These are phyloP conservation scores for Candida xyloterini DNA, from an alignment of 805 yeast genomes.

Conservation along the genomic window DNA sequence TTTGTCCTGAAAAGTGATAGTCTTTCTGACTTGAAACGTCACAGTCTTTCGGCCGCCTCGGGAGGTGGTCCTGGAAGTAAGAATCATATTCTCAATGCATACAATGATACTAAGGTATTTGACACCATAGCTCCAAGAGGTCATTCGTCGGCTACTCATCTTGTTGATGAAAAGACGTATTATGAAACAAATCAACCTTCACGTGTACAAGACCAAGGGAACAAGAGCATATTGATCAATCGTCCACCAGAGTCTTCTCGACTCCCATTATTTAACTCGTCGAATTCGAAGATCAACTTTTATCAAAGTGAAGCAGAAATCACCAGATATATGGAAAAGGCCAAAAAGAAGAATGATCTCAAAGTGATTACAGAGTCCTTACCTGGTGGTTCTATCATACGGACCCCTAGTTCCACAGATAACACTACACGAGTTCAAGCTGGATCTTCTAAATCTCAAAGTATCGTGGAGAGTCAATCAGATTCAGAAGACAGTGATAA, in stretches of 20 bases:
- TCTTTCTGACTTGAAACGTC: constrained; percentile 20
- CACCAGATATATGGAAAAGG: constrained; percentile 13
- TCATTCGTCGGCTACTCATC: constrained; percentile 11
- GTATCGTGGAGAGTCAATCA: neutral
- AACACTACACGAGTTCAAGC: constrained; percentile 6
- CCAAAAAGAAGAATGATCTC: constrained; percentile 3
- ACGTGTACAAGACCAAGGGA: neutral
- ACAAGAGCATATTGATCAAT: constrained; percentile 19
- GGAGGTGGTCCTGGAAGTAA: constrained; percentile 9
- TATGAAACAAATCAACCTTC: neutral
- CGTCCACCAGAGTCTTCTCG: constrained; percentile 14
- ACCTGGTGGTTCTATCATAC: neutral
- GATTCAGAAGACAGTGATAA: constrained; percentile 6
- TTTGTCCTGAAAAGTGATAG: constrained; percentile 1
- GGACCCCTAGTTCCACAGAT: constrained; percentile 11
- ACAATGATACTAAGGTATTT: constrained; percentile 29
- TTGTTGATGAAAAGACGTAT: constrained; percentile 6
- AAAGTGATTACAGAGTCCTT: neutral
- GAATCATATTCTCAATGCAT: constrained; percentile 23
- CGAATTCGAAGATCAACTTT: constrained; percentile 25
- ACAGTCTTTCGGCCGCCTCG: constrained; percentile 20
- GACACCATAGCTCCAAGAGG: constrained; percentile 27
- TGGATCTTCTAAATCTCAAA: neutral
- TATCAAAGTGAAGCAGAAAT: constrained; percentile 18
- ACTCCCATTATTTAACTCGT: constrained; percentile 18